phyloP scores from a whole-genome alignment of 208 protist species.

The Crithidia fasciculata region DNA sequence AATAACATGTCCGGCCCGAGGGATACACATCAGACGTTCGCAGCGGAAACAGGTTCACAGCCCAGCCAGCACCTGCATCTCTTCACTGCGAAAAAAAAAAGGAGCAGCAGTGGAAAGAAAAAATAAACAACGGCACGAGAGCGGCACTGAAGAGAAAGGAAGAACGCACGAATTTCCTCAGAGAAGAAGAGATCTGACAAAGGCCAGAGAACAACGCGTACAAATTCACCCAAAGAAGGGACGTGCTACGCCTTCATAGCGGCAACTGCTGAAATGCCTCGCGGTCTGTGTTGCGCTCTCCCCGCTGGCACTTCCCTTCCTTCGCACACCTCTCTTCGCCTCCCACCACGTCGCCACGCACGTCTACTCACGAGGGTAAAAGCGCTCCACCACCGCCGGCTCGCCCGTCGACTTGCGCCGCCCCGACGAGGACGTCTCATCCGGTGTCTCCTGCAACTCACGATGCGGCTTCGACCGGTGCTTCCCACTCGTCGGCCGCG shows the following conservation, averaged over 20 bases:
- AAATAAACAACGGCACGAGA: not conserved
- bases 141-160: too few relatives aligned
- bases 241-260: too few relatives aligned
- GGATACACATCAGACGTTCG: not conserved
- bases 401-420: conserved; percentile 8
- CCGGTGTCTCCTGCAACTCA: not conserved
- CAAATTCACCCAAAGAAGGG: too few relatives aligned
- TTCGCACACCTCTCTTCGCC: too few relatives aligned
- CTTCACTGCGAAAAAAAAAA: not conserved
- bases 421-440: not conserved
- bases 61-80: too few relatives aligned
- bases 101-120: not conserved
- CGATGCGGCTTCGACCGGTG: not conserved
- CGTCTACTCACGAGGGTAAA: not conserved
- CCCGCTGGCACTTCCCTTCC: too few relatives aligned
- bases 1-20: not conserved
- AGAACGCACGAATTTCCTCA: too few relatives aligned
- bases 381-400: conserved; percentile 1
- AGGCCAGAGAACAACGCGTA: not conserved
- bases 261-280: too few relatives aligned
- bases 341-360: too few relatives aligned
- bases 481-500: not conserved
- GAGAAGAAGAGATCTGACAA: not conserved
- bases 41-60: too few relatives aligned
- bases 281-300: too few relatives aligned